These are phyloP conservation scores for Thozetella sp. DNA, from an alignment of 495 filamentous ascomycete species.

Conservation along the genomic window DNA sequence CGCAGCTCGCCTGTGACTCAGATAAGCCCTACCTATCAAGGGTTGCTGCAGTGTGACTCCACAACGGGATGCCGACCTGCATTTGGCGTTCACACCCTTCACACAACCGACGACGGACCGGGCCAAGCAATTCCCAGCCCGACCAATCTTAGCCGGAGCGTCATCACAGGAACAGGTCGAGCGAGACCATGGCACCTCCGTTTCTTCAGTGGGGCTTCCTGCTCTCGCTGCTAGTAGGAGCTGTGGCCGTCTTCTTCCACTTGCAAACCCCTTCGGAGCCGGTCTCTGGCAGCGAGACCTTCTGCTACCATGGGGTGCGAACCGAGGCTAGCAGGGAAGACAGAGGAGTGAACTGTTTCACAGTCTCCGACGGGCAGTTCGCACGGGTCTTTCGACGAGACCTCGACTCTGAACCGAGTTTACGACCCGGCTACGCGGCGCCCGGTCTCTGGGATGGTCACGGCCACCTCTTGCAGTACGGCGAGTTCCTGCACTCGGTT, in stretches of 20 bases:
- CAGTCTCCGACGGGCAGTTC: constrained; percentile 33
- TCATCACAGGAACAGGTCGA: no score
- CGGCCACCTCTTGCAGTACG: constrained; percentile 63
- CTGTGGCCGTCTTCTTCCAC: neutral
- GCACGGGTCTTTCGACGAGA: constrained; percentile 23
- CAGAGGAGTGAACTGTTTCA: constrained; percentile 39
- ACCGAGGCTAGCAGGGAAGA: constrained; percentile 19
- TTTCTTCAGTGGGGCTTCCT: neutral
- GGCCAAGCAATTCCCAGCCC: neutral
- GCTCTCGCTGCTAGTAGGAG: neutral
- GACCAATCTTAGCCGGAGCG: no score
- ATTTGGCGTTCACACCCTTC: neutral
- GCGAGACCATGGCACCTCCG: neutral
- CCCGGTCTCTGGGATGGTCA: constrained; percentile 70
- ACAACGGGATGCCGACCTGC: neutral
- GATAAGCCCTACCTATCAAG: no score
- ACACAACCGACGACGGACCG: no score
- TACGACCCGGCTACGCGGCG: constrained; percentile 41
- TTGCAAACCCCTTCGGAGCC: neutral
- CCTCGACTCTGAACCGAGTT: neutral
- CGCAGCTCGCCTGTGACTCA: no score
- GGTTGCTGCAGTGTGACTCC: neutral
- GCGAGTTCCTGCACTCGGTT: constrained; percentile 63
- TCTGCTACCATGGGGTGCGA: constrained; percentile 42
- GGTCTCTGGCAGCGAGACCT: constrained; percentile 17